phyloP scores from a whole-genome alignment of 768 basidiomycete species.

The Tylopilus plumbeoviolaceoides region DNA sequence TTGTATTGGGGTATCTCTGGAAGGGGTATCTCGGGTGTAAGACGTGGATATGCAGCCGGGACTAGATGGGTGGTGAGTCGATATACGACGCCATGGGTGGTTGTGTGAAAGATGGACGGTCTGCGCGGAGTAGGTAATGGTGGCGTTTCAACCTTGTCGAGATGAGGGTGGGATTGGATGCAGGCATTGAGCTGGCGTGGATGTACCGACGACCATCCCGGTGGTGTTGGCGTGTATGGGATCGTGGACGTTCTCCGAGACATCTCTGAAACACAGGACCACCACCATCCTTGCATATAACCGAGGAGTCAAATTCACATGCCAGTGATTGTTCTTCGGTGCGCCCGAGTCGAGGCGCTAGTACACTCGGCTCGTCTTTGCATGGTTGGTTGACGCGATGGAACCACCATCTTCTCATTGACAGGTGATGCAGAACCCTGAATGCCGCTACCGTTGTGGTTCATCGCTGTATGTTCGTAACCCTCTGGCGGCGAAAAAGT shows the following conservation, averaged over 20 bases:
- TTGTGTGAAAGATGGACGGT: constrained; percentile 17
- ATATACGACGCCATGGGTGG: constrained; percentile 12
- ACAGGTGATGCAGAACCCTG: too few species aligned
- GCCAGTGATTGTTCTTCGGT: too few species aligned
- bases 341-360: too few species aligned
- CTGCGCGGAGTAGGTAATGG: constrained; percentile 21
- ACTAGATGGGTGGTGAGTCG: constrained; percentile 28
- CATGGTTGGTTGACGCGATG: too few species aligned
- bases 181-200: constrained; percentile 23
- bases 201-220: constrained; percentile 16
- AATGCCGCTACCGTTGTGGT: too few species aligned
- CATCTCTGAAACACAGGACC: neutral
- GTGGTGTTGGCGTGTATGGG: constrained; percentile 14
- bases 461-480: too few species aligned
- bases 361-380: too few species aligned
- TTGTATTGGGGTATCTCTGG: constrained; percentile 16
- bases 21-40: constrained; percentile 21
- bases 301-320: too few species aligned
- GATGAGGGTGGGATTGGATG: constrained; percentile 11
- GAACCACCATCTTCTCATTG: too few species aligned
- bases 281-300: too few species aligned
- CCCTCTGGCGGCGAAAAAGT: too few species aligned
- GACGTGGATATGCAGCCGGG: constrained; percentile 28
- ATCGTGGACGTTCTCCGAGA: constrained; percentile 10
- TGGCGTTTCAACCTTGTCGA: constrained; percentile 8